Evolutionary conservation across 805 yeast species (phyloP), one percentile per base, ranked within the genome.

Genomic region (Scheffersomyces amazonensis): DNA sequence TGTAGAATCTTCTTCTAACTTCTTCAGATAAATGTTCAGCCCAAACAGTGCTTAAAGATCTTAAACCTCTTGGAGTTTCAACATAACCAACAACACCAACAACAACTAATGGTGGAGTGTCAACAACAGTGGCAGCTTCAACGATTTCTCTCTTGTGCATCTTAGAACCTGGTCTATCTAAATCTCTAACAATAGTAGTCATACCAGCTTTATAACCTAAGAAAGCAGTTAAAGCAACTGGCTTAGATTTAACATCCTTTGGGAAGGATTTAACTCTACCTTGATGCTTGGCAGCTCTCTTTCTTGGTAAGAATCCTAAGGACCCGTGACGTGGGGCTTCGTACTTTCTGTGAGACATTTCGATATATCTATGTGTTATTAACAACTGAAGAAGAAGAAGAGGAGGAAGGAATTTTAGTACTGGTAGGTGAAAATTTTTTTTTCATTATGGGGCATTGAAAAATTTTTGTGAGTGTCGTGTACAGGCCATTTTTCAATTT

Each of bases 311-410:
- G 96, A 89, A 93, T 70, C 98, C 99, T 73, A 93, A 81, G 75
- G 96, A 91, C 77, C 99, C 99, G 90, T 93, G 98, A 82, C 99
- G 89, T 82, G 99, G 99, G 64, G 93, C 95, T 87, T 93, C 98
- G 93, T 70, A 93, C 85, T 93, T 93, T 86, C 99, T 88, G 93
- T 93, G 99, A 74, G 99, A 93, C 99, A 93, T 93, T 49, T 50
- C 62, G 16, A 27, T 27, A 27, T 27, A 27, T 27, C 30, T 41
- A 39, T 43, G 29, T 48, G 50, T 47, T 50, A 48, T 51, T 39
- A 53, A 54, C 61, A 59, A 55, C 63, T 59, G 39, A 47, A 25
- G 60, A 24, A 44, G 47, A 40, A 35, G 24, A 25, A 32, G 12
- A 19, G 28, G 31, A 25, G 16, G 15, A 18, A 20, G 22, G 22